These are phyloP conservation scores for Solanum tacnaense DNA, from an alignment of 257 asterid genomes.

Conservation along the genomic window DNA sequence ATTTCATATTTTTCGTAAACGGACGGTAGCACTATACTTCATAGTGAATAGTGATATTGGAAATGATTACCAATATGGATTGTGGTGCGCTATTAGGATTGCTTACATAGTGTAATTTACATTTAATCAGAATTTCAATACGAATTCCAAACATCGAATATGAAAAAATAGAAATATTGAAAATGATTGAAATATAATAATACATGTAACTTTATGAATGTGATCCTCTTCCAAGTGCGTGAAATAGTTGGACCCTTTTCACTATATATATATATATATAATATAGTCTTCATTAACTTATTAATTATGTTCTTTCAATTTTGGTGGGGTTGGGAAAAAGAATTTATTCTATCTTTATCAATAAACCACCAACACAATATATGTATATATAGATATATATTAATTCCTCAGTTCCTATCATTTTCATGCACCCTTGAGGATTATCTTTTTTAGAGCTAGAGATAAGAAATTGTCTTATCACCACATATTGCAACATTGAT, in stretches of 20 bases:
- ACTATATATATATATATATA: not conserved
- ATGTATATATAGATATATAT: not conserved
- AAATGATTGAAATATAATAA: not conserved
- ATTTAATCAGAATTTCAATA: no score
- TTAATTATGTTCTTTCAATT: not conserved
- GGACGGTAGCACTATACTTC: no score
- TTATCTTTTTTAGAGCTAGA: not conserved
- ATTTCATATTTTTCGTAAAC: no score
- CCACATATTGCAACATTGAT: not conserved
- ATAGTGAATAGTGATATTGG: no score
- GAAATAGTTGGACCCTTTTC: not conserved
- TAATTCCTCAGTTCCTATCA: not conserved
- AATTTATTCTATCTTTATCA: not conserved
- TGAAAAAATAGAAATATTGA: not conserved
- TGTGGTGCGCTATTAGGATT: fast-evolving
- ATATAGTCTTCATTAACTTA: not conserved
- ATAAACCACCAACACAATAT: not conserved
- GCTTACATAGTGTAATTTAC: no score
- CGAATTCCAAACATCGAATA: fast-evolving
- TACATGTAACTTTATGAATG: not conserved
- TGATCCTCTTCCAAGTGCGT: not conserved
- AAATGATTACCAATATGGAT: no score
- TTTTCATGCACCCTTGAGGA: not conserved
- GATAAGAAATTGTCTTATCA: not conserved
- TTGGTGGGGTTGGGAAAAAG: not conserved